phyloP scores from a whole-genome alignment of 2,329 filamentous ascomycete genomes.

The Trichophyton verrucosum region DNA sequence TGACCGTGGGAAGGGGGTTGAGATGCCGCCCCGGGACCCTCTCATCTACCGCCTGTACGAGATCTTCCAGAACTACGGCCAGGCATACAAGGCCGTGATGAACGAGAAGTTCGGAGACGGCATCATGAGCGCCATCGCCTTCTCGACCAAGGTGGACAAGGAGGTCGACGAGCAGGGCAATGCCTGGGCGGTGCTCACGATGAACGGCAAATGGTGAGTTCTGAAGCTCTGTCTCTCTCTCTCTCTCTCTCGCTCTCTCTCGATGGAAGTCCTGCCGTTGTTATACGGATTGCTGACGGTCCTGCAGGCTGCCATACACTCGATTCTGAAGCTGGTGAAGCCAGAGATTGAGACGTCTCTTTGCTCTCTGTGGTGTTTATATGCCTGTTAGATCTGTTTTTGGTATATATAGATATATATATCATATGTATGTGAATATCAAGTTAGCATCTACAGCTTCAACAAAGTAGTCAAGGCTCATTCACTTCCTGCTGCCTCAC shows the following conservation, averaged over 20 bases:
- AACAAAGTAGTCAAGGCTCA: too few species aligned
- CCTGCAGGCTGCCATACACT: conserved; percentile 34
- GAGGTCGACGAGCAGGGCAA: conserved; percentile 74
- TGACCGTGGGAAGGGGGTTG: conserved; percentile 63
- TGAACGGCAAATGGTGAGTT: conserved; percentile 69
- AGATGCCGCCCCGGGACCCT: conserved; percentile 76
- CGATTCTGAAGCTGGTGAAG: neutral
- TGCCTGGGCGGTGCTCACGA: conserved; percentile 72
- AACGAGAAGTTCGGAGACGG: conserved; percentile 93
- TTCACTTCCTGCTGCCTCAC: too few species aligned
- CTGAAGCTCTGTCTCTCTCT: neutral
- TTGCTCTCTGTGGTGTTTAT: too few species aligned
- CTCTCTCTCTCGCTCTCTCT: neutral
- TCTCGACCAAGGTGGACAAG: conserved; percentile 84
- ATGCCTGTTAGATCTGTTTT: too few species aligned
- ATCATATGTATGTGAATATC: too few species aligned
- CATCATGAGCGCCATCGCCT: conserved; percentile 93
- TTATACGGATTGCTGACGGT: neutral
- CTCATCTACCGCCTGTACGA: conserved; percentile 86
- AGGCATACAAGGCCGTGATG: conserved; percentile 85
- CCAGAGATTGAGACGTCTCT: too few species aligned
- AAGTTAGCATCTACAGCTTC: too few species aligned
- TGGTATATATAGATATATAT: too few species aligned
- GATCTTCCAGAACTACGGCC: conserved; percentile 93
- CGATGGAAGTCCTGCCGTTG: neutral